These are phyloP conservation scores for Russula earlei DNA, from an alignment of 768 basidiomycete species.

Conservation along the genomic window DNA sequence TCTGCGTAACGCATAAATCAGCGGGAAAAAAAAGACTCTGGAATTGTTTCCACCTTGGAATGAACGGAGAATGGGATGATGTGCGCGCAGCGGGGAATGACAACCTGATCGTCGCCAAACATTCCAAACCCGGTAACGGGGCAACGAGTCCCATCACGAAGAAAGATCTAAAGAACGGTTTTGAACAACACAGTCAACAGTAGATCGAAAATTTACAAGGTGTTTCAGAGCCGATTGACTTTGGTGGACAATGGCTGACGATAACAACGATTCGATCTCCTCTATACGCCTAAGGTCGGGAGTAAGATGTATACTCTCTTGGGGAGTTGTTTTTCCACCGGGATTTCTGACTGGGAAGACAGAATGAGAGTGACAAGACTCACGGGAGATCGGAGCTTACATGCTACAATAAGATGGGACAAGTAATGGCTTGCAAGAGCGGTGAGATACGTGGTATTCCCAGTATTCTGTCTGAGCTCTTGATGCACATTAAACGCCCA, in stretches of 20 bases:
- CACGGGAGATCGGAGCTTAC: not conserved
- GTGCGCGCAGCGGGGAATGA: not conserved
- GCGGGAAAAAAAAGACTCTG: not conserved
- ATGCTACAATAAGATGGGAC: not conserved
- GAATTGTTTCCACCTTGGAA: not conserved
- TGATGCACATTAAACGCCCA: not conserved
- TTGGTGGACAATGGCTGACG: not conserved
- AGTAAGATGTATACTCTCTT: not conserved
- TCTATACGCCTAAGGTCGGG: not conserved
- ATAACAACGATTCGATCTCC: not conserved
- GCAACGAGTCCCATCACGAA: not conserved
- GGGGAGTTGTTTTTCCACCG: not conserved
- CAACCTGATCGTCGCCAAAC: not conserved
- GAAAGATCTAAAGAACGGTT: not conserved
- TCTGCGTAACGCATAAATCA: not conserved
- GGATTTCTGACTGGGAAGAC: not conserved
- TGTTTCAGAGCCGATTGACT: not conserved
- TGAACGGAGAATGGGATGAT: not conserved
- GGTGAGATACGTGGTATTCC: not conserved
- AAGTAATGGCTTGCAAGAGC: not conserved
- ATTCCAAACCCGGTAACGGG: not conserved
- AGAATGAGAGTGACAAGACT: not conserved
- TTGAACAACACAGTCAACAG: not conserved
- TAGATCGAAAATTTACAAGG: not conserved
- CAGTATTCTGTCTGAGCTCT: not conserved